phyloP scores from a whole-genome alignment of 2,329 filamentous ascomycete genomes.

The Alternaria brassicae region DNA sequence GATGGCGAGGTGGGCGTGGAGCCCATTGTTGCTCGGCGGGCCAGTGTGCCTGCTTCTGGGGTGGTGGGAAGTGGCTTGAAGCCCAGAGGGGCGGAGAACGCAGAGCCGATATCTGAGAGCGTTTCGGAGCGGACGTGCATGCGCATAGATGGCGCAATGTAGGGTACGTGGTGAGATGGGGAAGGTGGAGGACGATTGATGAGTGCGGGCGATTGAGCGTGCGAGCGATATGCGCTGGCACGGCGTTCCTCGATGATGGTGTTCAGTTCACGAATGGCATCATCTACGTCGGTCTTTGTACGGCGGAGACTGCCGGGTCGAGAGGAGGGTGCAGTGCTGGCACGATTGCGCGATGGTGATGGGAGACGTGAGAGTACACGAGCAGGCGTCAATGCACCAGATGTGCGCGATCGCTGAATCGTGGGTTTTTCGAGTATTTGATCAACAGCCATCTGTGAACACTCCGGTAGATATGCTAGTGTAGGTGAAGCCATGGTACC shows the following conservation, averaged over 20 bases:
- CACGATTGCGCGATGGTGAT: slow-evolving; percentile 46
- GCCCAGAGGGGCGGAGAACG: slow-evolving; percentile 52
- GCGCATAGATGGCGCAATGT: slow-evolving; percentile 55
- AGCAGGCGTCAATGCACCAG: slow-evolving; percentile 29
- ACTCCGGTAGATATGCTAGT: slow-evolving; percentile 35
- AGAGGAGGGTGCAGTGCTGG: slow-evolving; percentile 44
- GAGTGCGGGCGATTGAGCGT: slow-evolving; percentile 36
- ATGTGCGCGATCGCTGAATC: slow-evolving; percentile 39
- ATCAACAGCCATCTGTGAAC: slow-evolving; percentile 29
- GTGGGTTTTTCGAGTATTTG: slow-evolving; percentile 29
- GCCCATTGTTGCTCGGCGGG: slow-evolving; percentile 26
- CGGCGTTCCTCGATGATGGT: slow-evolving; percentile 58
- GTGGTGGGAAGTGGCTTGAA: slow-evolving; percentile 36
- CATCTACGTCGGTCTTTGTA: slow-evolving; percentile 51
- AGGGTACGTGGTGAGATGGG: slow-evolving; percentile 53
- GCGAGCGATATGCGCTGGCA: slow-evolving; percentile 47
- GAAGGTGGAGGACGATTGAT: slow-evolving; percentile 42
- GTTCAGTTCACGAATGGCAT: slow-evolving; percentile 57
- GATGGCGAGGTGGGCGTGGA: slow-evolving; percentile 37
- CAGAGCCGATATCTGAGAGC: slow-evolving; percentile 57
- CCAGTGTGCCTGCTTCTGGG: slow-evolving; percentile 12
- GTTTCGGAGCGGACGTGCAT: slow-evolving; percentile 57
- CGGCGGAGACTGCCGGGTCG: slow-evolving; percentile 49
- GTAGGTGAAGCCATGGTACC: slow-evolving; percentile 34
- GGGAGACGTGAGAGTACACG: slow-evolving; percentile 41